phyloP scores from a whole-genome alignment of 306 rosid genomes.

The Morella rubra region DNA sequence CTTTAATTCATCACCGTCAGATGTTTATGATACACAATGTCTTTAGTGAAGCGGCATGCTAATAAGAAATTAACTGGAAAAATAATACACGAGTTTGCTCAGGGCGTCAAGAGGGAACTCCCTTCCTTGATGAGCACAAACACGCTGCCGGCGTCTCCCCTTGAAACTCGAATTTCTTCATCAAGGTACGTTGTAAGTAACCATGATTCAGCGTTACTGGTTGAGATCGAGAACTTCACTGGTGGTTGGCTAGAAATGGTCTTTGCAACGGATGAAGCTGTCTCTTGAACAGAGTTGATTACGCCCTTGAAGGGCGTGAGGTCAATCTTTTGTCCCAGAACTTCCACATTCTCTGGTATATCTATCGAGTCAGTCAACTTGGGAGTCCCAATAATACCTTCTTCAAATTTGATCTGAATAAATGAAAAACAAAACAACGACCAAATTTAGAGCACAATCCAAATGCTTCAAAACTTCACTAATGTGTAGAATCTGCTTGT shows the following conservation, averaged over 20 bases:
- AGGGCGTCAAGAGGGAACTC: constrained; percentile 47
- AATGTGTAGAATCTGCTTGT: background rate
- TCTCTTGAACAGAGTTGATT: constrained; percentile 65
- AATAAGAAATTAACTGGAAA: background rate
- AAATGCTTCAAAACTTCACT: background rate
- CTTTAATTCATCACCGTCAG: background rate
- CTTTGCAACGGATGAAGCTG: constrained; percentile 75
- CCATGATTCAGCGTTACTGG: constrained; percentile 71
- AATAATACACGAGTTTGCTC: constrained; percentile 3
- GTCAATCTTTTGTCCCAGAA: constrained; percentile 79
- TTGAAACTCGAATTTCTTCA: constrained; percentile 69
- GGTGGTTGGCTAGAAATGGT: constrained; percentile 80
- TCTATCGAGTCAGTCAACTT: constrained; percentile 84
- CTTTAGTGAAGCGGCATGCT: background rate
- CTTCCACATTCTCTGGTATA: constrained; percentile 83
- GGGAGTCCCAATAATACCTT: constrained; percentile 90
- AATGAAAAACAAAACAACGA: background rate
- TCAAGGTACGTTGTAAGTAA: constrained; percentile 84
- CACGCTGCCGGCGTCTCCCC: constrained; percentile 78
- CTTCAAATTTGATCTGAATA: constrained; percentile 72
- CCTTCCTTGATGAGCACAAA: constrained; percentile 89
- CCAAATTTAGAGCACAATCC: constrained; percentile 13
- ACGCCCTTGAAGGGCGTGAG: constrained; percentile 71
- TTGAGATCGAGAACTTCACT: constrained; percentile 62
- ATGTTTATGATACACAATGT: background rate